Conservation (phyloP, 2,329 filamentous ascomycete species). For the Colletotrichum cuscutae region DNA sequence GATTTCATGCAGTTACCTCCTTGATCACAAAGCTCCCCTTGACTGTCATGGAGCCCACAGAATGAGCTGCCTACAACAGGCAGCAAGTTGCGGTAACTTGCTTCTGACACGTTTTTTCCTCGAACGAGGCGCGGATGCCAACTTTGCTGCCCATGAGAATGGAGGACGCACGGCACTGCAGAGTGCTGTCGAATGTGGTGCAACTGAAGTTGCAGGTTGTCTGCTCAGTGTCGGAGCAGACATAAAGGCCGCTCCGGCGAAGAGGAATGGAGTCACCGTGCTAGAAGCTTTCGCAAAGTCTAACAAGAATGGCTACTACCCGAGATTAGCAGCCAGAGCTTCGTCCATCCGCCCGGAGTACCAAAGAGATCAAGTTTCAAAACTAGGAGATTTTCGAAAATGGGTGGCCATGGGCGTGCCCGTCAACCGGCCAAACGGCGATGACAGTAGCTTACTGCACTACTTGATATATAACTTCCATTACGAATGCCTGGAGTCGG, state of each 20-base stretch:
- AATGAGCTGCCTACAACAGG: not conserved
- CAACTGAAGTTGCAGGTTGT: not conserved
- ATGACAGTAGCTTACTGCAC: not conserved
- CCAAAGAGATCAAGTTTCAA: too few species aligned
- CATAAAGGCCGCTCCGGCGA: not conserved
- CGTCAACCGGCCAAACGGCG: not conserved
- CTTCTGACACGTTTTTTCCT: not conserved
- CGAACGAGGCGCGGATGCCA: not conserved
- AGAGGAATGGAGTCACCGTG: not conserved
- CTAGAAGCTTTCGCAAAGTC: not conserved
- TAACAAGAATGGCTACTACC: too few species aligned
- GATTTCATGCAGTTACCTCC: not conserved
- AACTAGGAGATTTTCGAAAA: not conserved
- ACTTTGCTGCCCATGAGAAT: not conserved
- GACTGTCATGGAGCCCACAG: accelerated
- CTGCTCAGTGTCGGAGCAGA: not conserved
- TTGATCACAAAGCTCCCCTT: not conserved
- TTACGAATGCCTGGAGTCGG: not conserved
- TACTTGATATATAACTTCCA: not conserved
- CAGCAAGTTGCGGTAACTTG: accelerated
- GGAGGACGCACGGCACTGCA: slow-evolving; percentile 1
- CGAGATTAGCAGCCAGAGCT: too few species aligned
- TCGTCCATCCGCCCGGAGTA: too few species aligned
- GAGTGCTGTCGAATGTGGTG: not conserved
- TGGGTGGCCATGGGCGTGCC: not conserved